These are phyloP conservation scores for Rhizoclosmatium globosum DNA, from an alignment of 192 early-diverging fungal species.

Conservation along the genomic window DNA sequence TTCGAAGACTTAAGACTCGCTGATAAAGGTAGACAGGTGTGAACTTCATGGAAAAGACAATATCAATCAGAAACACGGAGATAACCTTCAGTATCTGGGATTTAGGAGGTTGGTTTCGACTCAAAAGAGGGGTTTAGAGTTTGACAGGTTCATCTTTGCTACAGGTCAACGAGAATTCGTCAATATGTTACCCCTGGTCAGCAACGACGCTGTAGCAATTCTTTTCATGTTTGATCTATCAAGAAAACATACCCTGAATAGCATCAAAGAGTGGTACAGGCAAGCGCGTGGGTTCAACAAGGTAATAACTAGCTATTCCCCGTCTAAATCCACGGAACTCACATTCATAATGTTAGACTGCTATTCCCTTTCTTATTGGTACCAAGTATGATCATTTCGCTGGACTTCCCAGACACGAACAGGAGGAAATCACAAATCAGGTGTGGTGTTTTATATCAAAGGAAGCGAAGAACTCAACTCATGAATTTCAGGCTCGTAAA, in stretches of 20 bases:
- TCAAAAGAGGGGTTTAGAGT: conserved; percentile 30
- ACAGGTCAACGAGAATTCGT: conserved; percentile 94
- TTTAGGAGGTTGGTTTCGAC: conserved; percentile 76
- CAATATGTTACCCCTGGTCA: conserved; percentile 96
- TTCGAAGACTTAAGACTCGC: conserved; percentile 9
- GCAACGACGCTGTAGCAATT: conserved; percentile 94
- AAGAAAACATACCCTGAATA: conserved; percentile 89
- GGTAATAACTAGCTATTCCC: conserved; percentile 45
- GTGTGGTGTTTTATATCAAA: conserved; percentile 42
- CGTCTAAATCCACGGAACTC: no score
- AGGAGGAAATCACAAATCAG: conserved; percentile 93
- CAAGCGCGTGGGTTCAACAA: conserved; percentile 96
- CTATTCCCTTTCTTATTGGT: conserved; percentile 93
- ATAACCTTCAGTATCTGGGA: conserved; percentile 99
- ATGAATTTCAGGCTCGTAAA: conserved; percentile 69
- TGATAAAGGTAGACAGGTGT: conserved; percentile 67
- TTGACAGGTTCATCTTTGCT: conserved; percentile 7
- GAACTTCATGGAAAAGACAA: conserved; percentile 97
- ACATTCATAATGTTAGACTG: conserved; percentile 62
- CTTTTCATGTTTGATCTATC: conserved; percentile 97
- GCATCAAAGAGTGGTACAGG: conserved; percentile 95
- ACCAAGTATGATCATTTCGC: conserved; percentile 97
- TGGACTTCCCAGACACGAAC: conserved; percentile 83
- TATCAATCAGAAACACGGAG: conserved; percentile 86
- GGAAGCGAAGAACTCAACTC: background rate